Evolutionary conservation across 2,329 filamentous ascomycete genomes (phyloP), one percentile per base, ranked within the genome.

Genomic region (Cordyceps cateniannulata): DNA sequence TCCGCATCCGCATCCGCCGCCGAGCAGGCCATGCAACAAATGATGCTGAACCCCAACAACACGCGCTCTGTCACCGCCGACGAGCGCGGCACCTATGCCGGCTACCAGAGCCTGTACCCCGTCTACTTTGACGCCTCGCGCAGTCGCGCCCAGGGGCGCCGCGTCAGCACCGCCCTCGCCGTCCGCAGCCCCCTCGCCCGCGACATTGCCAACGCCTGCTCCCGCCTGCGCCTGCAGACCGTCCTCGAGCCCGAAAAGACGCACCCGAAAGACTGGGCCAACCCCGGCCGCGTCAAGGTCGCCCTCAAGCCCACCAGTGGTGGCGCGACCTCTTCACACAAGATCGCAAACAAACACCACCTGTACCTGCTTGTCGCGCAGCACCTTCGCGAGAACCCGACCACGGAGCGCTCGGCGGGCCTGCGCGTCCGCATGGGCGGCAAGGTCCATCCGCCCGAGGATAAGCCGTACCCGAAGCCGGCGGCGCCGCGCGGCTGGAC

Each of bases 221-320:
- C 87, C 47, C 76, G 81, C 50, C 81, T 96, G 63, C 84, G 87
- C 32, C 78, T 91, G 40, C 82, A 84, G 63, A 87, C 88, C 48
- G 86, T 95, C 8, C 89, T 97, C 72, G 95, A 99, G 77, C 91
- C 93, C 1, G 89, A 89, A 71, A 96, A 96, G 79, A 83, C 86
- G 63, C 95, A 99, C 75, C 95, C 95, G 7, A 93, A 95, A 77
- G 95, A 99, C 79, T 99, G 95, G 95, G 88, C 89, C 61, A 99
- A 99, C 77, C 95, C 95, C 14, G 95, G 95, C 3, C 83, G 95
- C 62, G 90, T 98, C 64, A 86, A 90, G 67, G 85, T 98, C 54
- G 77, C 87, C 69, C 78, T 97, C n/a, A 88, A 85, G 72, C 62
- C 66, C 65, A 51, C 45, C 45, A 60, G 65, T 8, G 81, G 65